Evolutionary conservation across 2,329 filamentous ascomycete genomes (phyloP).

Genomic region (Cercospora zeae-maydis): DNA sequence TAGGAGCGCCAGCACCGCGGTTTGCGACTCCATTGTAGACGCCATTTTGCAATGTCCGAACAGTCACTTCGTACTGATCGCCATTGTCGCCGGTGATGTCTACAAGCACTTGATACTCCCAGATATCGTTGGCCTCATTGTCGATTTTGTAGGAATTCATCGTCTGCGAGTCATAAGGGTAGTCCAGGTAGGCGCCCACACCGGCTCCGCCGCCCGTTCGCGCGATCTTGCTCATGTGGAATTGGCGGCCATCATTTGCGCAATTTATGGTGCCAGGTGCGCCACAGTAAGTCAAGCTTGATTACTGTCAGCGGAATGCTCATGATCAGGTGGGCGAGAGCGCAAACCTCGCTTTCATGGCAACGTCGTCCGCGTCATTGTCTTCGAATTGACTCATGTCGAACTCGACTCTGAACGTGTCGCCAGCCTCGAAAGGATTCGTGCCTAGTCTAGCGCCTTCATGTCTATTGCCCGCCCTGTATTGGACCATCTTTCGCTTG

Average conservation of each 20-base stretch:
- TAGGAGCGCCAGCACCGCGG: neutral
- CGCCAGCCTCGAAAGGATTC: neutral
- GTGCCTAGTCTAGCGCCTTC: neutral
- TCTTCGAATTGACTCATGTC: neutral
- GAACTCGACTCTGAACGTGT: neutral
- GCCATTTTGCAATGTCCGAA: neutral
- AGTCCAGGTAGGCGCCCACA: neutral
- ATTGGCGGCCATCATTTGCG: neutral
- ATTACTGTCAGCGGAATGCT: neutral
- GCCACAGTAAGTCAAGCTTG: neutral
- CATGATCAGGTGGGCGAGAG: neutral
- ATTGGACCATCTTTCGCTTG: neutral
- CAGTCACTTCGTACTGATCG: neutral
- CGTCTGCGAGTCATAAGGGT: neutral
- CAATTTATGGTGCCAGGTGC: neutral
- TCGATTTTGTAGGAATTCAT: neutral
- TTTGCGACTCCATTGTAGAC: neutral
- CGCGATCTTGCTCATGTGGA: neutral
- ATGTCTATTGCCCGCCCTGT: neutral
- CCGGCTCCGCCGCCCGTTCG: neutral
- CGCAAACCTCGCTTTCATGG: neutral
- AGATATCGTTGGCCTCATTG: neutral
- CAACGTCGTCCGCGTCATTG: neutral
- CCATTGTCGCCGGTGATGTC: neutral
- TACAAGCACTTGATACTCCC: neutral